These are phyloP conservation scores for Chytriomyces hyalinus DNA, from an alignment of 192 early-diverging fungal genomes.

Conservation along the genomic window DNA sequence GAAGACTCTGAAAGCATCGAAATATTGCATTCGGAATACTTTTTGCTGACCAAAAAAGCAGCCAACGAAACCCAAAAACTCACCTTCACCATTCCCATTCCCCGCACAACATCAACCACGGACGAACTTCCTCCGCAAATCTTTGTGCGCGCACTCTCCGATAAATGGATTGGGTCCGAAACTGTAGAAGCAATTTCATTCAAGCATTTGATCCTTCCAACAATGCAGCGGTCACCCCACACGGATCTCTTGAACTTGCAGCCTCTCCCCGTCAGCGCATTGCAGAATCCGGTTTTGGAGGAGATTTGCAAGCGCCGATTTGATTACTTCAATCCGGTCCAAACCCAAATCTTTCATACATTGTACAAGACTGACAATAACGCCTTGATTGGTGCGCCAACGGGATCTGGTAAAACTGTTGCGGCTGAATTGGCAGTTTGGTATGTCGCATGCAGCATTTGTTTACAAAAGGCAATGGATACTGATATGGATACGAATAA, in stretches of 20 bases:
- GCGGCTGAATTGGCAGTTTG: constrained; percentile 97
- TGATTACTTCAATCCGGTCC: constrained; percentile 97
- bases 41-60: constrained; percentile 74
- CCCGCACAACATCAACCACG: constrained; percentile 48
- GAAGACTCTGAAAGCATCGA: constrained; percentile 88
- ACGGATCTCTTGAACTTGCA: constrained; percentile 92
- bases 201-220: constrained; percentile 88
- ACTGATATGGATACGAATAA: neutral
- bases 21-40: constrained; percentile 92
- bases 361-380: constrained; percentile 86
- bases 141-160: constrained; percentile 90
- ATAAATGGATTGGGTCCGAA: constrained; percentile 94
- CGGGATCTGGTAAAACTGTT: constrained; percentile 97
- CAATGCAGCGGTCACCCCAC: constrained; percentile 76
- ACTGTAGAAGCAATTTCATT: constrained; percentile 85
- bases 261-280: constrained; percentile 86
- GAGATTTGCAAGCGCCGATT: constrained; percentile 84
- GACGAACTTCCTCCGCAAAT: constrained; percentile 92
- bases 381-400: constrained; percentile 91
- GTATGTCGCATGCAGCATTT: constrained; percentile 49
- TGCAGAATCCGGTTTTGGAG: constrained; percentile 83
- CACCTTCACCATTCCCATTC: constrained; percentile 88
- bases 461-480: neutral
- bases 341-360: constrained; percentile 99
- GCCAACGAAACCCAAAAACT: constrained; percentile 62